phyloP scores from a whole-genome alignment of 345 rosid species.

The Ceriops tagal region DNA sequence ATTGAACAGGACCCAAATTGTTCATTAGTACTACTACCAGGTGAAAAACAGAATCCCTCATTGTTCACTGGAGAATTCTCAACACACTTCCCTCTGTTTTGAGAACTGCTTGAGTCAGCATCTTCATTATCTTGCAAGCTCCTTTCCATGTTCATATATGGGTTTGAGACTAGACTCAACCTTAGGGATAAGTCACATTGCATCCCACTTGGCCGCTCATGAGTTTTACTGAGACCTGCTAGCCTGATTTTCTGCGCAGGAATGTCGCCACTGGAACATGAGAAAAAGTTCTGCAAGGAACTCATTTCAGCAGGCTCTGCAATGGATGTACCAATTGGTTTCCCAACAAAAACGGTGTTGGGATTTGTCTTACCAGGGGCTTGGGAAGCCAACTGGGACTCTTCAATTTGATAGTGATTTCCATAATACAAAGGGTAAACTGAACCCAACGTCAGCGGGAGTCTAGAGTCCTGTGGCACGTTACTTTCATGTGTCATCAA shows the following conservation, averaged over 20 bases:
- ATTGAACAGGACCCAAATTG: conserved; percentile 29
- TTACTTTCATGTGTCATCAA: conserved; percentile 36
- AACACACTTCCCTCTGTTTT: conserved; percentile 25
- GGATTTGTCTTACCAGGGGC: conserved; percentile 33
- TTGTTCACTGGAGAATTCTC: conserved; percentile 28
- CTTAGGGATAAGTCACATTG: conserved; percentile 80
- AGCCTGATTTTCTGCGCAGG: conserved; percentile 21
- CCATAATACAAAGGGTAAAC: conserved; percentile 75
- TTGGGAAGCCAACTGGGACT: conserved; percentile 31
- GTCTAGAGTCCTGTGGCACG: conserved; percentile 33
- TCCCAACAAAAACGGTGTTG: conserved; percentile 55
- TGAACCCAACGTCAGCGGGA: conserved; percentile 40
- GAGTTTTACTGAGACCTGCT: conserved; percentile 23
- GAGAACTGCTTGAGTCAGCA: conserved; percentile 34
- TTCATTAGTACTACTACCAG: conserved; percentile 39
- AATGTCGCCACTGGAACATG: conserved; percentile 27
- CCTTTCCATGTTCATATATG: conserved; percentile 33
- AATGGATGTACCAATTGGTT: conserved; percentile 54
- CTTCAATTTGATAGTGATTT: conserved; percentile 36
- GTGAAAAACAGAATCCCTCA: conserved; percentile 60
- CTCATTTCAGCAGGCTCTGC: conserved; percentile 33
- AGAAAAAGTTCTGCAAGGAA: conserved; percentile 27
- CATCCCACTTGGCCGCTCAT: conserved; percentile 34
- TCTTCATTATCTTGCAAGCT: conserved; percentile 38
- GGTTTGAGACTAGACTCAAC: conserved; percentile 59